Evolutionary conservation across 2,329 filamentous ascomycete genomes (phyloP), one percentile per base, ranked within the genome.

Genomic region (Trichoderma atrobrunneum): DNA sequence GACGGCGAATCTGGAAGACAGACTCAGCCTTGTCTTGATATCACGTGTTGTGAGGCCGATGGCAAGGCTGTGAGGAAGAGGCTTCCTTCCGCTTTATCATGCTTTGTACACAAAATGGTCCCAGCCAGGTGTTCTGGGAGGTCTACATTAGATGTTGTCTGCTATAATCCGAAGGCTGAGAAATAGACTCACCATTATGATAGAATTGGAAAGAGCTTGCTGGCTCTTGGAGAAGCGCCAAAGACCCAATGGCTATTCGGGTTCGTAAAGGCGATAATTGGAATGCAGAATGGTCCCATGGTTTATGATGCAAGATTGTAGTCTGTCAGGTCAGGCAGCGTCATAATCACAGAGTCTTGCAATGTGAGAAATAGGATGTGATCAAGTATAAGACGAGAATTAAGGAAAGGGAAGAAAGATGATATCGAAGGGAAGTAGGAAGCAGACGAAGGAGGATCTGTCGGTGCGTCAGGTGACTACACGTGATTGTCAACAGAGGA

Each of bases 401-500:
- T 24, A 18, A 24, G 14, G 3, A 4, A 12, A 24, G n/a, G 60
- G 14, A n/a, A 39, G 10, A 16, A 28, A 16, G n/a, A 39, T 8
- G 16, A 24, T 18, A 2, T 26, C 21, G 8, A 24, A 18, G 21
- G 60, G 34, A 18, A 39, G 60, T 21, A 34, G 10, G 14, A 24
- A 16, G 30, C 11, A 39, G 14, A 39, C 12, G 24, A 32, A 28
- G 21, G 14, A 62, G 21, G 14, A 39, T 39, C 21, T 26, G 21
- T 26, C 30, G 18, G 60, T 62, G 57, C 57, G 60, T 62, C 34
- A 62, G 60, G 32, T 62, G 60, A 39, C 32, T 28, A 62, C 60
- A 62, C 60, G 60, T 62, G 34, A 39, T 39, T 54, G 10, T 24
- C 11, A 14, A 10, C 60, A 12, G 11, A 21, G 57, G 10, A 60